Evolutionary conservation across 495 filamentous ascomycete genomes (phyloP), one percentile per base, ranked within the genome.

Genomic region (Trichoderma erinaceum): DNA sequence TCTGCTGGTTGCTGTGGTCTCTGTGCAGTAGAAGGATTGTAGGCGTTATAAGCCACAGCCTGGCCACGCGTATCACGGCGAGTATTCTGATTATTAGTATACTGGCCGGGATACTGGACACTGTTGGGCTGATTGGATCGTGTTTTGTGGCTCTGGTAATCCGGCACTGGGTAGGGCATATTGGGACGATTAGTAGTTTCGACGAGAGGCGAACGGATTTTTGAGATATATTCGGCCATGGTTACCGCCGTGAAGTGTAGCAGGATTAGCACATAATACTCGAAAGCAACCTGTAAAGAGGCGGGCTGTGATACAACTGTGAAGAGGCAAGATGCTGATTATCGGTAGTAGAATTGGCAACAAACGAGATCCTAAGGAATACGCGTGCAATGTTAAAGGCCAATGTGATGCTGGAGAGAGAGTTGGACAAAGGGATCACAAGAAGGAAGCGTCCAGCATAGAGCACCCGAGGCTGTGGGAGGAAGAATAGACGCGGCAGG

Each of bases 41-140:
- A 71, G 7, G 64, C 23, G 52, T 71, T 71, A 15, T 73, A 71
- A 66, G 65, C 44, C 65, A 73, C 76, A 11, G 70, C n/a, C 32
- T 65, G 46, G 35, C 63, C 35, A 48, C 68, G 71, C 16, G 73
- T 66, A 41, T 65, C 65, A 32, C 70, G 68, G 58, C 16, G 38
- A 25, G 32, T 27, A 52, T 69, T 50, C 64, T 73, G 69, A 3
- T 67, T 61, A 58, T 67, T 61, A 58, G 71, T 16, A 15, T 32
- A 10, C 8, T 32, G 29, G 65, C n/a, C 16, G 1, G 29, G n/a
- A 21, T n/a, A 50, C 27, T 61, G 56, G 4, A 23, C 23, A 32
- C 11, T 25, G 16, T 21, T 21, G 11, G 56, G 16, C 25, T 61
- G 56, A 35, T 23, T 50, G 27, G 3, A 11, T 32, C 44, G 65